Evolutionary conservation across 768 basidiomycete genomes (phyloP).

Genomic region (Podaxis sp.): DNA sequence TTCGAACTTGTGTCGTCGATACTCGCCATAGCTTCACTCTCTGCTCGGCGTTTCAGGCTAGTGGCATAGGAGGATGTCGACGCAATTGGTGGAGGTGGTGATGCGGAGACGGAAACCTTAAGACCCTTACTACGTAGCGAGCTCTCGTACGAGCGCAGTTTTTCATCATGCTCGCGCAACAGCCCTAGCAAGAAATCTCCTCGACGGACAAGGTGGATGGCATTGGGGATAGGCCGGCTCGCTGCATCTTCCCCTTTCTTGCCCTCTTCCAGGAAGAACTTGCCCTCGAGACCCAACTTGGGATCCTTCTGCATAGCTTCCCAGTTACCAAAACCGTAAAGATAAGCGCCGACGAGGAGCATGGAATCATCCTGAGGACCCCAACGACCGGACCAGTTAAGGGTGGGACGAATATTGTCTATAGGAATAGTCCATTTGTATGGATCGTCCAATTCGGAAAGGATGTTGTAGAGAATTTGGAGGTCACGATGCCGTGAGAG

Average conservation of each 20-base stretch:
- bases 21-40: slow-evolving; percentile 81
- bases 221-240: slow-evolving; percentile 89
- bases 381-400: slow-evolving; percentile 98
- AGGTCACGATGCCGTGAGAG: slow-evolving; percentile 87
- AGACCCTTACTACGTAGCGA: slow-evolving; percentile 67
- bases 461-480: slow-evolving; percentile 78
- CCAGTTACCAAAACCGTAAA: slow-evolving; percentile 97
- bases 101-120: slow-evolving; percentile 44
- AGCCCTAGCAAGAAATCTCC: slow-evolving; percentile 90
- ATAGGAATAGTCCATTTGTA: slow-evolving; percentile 87
- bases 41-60: slow-evolving; percentile 70
- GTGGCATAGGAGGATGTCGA: slow-evolving; percentile 62
- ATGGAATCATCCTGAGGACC: slow-evolving; percentile 88
- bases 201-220: slow-evolving; percentile 95
- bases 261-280: slow-evolving; percentile 97
- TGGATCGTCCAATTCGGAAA: slow-evolving; percentile 66
- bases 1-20: slow-evolving; percentile 65
- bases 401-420: slow-evolving; percentile 89
- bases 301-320: slow-evolving; percentile 90
- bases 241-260: slow-evolving; percentile 89
- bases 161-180: slow-evolving; percentile 85
- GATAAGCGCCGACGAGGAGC: slow-evolving; percentile 88
- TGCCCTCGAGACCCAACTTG: slow-evolving; percentile 77
- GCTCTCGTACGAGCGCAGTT: slow-evolving; percentile 83
- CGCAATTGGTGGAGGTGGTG: slow-evolving; percentile 70